Conservation (phyloP, 73 alveolate species). For the Breviolum minutum region DNA sequence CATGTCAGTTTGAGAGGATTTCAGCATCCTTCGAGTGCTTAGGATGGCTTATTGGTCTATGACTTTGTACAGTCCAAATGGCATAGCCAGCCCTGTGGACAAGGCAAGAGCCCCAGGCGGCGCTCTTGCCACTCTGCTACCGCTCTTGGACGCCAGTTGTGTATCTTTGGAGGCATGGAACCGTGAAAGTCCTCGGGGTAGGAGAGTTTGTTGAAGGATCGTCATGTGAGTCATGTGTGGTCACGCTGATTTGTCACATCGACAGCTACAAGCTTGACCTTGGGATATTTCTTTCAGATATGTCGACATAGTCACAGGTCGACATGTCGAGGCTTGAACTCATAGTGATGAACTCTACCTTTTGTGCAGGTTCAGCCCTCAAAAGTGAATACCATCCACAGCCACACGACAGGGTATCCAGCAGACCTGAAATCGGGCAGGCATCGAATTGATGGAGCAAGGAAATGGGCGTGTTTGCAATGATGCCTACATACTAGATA, state of each 20-base stretch:
- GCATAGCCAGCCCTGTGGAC: not conserved
- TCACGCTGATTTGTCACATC: too few relatives aligned
- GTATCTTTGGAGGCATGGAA: slow-evolving; percentile 77
- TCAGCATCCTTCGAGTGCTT: not conserved
- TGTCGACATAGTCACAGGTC: too few relatives aligned
- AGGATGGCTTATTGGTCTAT: slow-evolving; percentile 42
- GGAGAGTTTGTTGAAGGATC: too few relatives aligned
- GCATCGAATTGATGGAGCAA: slow-evolving; percentile 50
- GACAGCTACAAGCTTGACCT: too few relatives aligned
- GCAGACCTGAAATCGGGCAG: not conserved
- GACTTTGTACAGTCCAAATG: slow-evolving; percentile 29
- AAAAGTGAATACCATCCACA: too few relatives aligned
- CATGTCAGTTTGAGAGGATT: too few relatives aligned
- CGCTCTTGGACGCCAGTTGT: not conserved
- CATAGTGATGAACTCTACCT: too few relatives aligned
- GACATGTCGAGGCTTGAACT: too few relatives aligned
- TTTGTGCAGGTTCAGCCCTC: too few relatives aligned
- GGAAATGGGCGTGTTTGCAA: slow-evolving; percentile 70
- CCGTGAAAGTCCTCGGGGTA: not conserved
- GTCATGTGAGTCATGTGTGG: too few relatives aligned
- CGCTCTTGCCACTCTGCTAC: slow-evolving; percentile 44
- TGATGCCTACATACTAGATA: slow-evolving; percentile 41
- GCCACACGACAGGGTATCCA: too few relatives aligned
- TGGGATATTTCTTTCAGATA: too few relatives aligned
- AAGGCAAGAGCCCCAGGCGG: not conserved